A percentile compares a stretch with the other conserved stretches of the same genome.
phyloP scores from a whole-genome alignment of 2,329 filamentous ascomycete species.

The Colletotrichum acutatum region DNA sequence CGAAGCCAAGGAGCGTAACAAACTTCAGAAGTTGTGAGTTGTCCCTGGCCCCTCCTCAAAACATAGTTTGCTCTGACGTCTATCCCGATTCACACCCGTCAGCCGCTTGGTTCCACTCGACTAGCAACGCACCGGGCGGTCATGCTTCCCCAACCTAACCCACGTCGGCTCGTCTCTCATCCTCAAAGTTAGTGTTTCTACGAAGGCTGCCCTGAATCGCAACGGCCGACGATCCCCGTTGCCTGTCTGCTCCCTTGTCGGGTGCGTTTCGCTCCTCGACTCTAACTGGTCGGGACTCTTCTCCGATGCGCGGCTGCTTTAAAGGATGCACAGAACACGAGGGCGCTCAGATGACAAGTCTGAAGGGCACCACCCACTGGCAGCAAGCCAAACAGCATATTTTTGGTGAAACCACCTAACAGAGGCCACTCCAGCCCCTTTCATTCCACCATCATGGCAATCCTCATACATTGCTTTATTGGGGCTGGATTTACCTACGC shows the following conservation, averaged over 20 bases:
- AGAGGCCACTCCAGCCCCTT: slow-evolving; percentile 14
- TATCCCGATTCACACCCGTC: slow-evolving; percentile 21
- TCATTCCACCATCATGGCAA: slow-evolving; percentile 5
- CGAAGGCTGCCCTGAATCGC: slow-evolving; percentile 28
- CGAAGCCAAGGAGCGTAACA: not conserved
- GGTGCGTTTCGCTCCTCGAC: not conserved
- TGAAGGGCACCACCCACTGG: not conserved
- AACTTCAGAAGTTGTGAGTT: not conserved
- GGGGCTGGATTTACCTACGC: not conserved
- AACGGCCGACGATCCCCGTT: slow-evolving; percentile 31
- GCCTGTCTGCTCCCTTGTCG: not conserved
- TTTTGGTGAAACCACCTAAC: slow-evolving; percentile 30
- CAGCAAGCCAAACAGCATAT: slow-evolving; percentile 7
- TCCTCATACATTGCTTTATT: not conserved
- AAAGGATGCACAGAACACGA: slow-evolving; percentile 10
- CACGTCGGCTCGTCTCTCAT: slow-evolving; percentile 22
- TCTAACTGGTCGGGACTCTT: slow-evolving; percentile 1
- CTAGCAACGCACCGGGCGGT: not conserved
- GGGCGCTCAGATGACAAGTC: slow-evolving; percentile 25
- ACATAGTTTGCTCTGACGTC: slow-evolving; percentile 22
- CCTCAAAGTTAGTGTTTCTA: slow-evolving; percentile 11
- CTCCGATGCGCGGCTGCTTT: slow-evolving; percentile 7
- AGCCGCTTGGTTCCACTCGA: slow-evolving; percentile 19
- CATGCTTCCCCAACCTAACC: slow-evolving; percentile 21
- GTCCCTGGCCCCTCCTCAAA: slow-evolving; percentile 1